These are phyloP conservation scores for Capsicum baccatum DNA, from an alignment of 257 asterid genomes.

Conservation along the genomic window DNA sequence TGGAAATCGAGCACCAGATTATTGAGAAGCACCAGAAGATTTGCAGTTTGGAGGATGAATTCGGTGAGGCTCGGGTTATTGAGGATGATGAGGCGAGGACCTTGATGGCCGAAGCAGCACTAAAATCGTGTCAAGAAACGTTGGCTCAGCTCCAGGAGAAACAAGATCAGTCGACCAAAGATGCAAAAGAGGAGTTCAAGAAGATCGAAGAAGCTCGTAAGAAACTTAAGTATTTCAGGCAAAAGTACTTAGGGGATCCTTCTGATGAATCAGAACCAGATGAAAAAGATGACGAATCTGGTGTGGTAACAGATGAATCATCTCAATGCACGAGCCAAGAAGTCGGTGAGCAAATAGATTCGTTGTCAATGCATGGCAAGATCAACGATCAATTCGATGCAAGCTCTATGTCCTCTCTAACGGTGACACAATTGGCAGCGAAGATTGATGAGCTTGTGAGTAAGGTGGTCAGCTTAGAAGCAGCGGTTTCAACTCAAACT, in stretches of 20 bases:
- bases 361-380: conserved; percentile 32
- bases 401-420: conserved; percentile 42
- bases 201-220: conserved; percentile 64
- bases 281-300: conserved; percentile 26
- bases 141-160: conserved; percentile 63
- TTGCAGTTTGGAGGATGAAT: conserved; percentile 70
- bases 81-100: conserved; percentile 86
- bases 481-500: conserved; percentile 77
- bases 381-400: conserved; percentile 37
- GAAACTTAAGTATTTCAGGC: conserved; percentile 49
- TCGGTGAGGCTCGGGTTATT: conserved; percentile 58
- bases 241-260: conserved; percentile 38
- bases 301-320: neutral
- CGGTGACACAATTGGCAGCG: conserved; percentile 76
- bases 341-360: conserved; percentile 30
- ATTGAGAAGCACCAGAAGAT: conserved; percentile 74
- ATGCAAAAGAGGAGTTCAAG: conserved; percentile 60
- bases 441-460: conserved; percentile 80
- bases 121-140: conserved; percentile 82
- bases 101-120: conserved; percentile 87
- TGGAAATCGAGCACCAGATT: conserved; percentile 83
- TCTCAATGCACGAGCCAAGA: conserved; percentile 21
- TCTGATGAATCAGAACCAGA: conserved; percentile 31
- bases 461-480: conserved; percentile 76
- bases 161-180: conserved; percentile 53